These are phyloP conservation scores for Penicillium samsonianum DNA, from an alignment of 495 filamentous ascomycete genomes.

Conservation along the genomic window DNA sequence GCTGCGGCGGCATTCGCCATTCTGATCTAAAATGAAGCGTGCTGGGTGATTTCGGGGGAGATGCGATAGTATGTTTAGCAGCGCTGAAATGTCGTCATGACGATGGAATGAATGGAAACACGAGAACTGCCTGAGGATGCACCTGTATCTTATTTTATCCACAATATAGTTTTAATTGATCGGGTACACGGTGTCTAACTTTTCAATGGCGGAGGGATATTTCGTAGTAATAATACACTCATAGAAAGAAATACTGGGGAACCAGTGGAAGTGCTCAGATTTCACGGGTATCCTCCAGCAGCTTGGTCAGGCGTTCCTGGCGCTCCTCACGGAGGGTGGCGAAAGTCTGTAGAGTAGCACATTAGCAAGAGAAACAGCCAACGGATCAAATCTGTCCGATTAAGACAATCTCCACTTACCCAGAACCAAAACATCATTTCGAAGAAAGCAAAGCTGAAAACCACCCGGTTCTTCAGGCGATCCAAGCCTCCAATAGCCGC, in stretches of 20 bases:
- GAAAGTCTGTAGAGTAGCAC: conserved; percentile 54
- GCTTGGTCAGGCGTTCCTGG: conserved; percentile 39
- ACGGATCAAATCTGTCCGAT: background rate
- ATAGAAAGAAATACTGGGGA: background rate
- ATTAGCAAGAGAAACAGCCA: conserved; percentile 41
- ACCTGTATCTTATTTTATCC: conserved; percentile 4
- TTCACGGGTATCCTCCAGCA: conserved; percentile 38
- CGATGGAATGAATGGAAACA: background rate
- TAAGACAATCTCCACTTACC: conserved; percentile 47
- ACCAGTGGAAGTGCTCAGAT: conserved; percentile 1
- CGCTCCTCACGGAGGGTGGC: conserved; percentile 48
- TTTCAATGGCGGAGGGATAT: background rate
- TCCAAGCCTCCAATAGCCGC: conserved; percentile 42
- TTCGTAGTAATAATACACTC: conserved; percentile 18
- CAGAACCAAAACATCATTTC: conserved; percentile 89
- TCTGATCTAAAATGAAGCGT: conserved; percentile 27
- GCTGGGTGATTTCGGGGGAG: background rate
- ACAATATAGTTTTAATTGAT: background rate
- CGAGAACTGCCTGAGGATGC: background rate
- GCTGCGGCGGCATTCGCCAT: conserved; percentile 37
- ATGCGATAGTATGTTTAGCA: background rate
- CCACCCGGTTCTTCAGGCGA: conserved; percentile 72
- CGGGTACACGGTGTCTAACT: background rate
- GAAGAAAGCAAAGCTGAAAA: conserved; percentile 82
- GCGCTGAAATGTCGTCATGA: background rate